These are phyloP conservation scores for Pyrenochaeta sp. DNA, from an alignment of 2,329 filamentous ascomycete species.

Conservation along the genomic window DNA sequence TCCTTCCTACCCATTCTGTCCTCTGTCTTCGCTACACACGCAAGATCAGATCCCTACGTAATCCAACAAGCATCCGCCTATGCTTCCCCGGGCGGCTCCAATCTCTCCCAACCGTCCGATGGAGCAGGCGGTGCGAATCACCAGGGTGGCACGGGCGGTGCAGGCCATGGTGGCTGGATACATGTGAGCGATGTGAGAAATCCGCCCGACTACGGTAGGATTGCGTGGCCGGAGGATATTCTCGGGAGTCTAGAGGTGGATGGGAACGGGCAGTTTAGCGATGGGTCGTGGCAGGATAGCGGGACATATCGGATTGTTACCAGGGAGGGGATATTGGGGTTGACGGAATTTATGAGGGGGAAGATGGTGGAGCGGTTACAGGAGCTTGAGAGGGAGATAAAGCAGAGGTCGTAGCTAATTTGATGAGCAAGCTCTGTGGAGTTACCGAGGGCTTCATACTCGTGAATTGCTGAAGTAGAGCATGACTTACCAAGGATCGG, in stretches of 20 bases:
- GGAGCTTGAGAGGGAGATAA: constrained; percentile 31
- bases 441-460: too few relatives aligned
- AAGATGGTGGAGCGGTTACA: constrained; percentile 29
- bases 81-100: constrained; percentile 65
- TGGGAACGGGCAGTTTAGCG: constrained; percentile 64
- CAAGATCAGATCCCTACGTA: constrained; percentile 64
- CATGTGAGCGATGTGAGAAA: constrained; percentile 68
- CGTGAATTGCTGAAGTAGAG: background rate
- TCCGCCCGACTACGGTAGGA: constrained; percentile 70
- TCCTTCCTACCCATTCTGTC: constrained; percentile 65
- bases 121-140: constrained; percentile 65
- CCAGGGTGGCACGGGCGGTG: constrained; percentile 67
- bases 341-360: constrained; percentile 34
- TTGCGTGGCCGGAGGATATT: constrained; percentile 72
- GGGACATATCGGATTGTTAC: constrained; percentile 70
- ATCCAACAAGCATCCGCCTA: constrained; percentile 68
- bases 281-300: constrained; percentile 66
- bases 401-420: constrained; percentile 17
- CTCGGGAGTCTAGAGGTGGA: constrained; percentile 72
- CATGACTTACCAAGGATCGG: background rate
- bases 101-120: constrained; percentile 58
- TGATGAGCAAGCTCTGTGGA: background rate
- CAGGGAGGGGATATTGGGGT: constrained; percentile 61
- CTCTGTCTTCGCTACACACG: constrained; percentile 63
- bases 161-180: constrained; percentile 67